Evolutionary conservation across 208 protist genomes (phyloP), one percentile per base, ranked within the genome.

Genomic region (Crithidia fasciculata): DNA sequence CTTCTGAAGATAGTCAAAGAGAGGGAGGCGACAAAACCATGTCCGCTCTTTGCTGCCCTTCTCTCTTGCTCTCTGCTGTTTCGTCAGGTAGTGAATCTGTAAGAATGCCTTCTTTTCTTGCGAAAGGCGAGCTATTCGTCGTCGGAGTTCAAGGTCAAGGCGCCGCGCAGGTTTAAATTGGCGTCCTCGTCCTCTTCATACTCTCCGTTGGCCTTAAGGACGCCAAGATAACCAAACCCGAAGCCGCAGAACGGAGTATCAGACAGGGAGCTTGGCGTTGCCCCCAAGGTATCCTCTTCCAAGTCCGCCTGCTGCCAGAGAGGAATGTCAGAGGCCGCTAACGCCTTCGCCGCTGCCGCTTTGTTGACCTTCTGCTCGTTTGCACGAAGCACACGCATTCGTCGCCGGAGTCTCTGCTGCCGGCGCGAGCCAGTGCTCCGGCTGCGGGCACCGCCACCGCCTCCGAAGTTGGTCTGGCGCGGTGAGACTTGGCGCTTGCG

Each of bases 221-320:
- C 80, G 43, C 89, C 91, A 15, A 94, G 74, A 55, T 94, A 96
- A 2, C 91, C 91, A 71, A 94, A 91, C 8, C 91, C 91, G 66
- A 91, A 96, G 2, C 91, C 91, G 66, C 81, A 91, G 15, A 85
- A 36, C 8, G 86, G 91, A 45, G 89, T 82, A 10, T 62, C 64
- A 15, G 63, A 49, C n/a, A 56, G 39, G 18, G 55, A 71, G 10
- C 16, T n/a, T 19, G 68, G 53, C 13, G 72, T 65, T 18, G 76
- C 72, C 44, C 69, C 76, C 19, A 66, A 28, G 16, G 47, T 18
- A 10, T 83, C 80, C 16, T 81, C 79, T 10, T 37, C 40, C 57
- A 76, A 64, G 64, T 67, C 73, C 9, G 66, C 18, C 8, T 54
- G 76, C 52, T 72, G 76, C 39, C 59, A 76, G 41, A 93, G 78